Evolutionary conservation across 306 rosid genomes (phyloP).

Genomic region (Cicer pinnatifidum): DNA sequence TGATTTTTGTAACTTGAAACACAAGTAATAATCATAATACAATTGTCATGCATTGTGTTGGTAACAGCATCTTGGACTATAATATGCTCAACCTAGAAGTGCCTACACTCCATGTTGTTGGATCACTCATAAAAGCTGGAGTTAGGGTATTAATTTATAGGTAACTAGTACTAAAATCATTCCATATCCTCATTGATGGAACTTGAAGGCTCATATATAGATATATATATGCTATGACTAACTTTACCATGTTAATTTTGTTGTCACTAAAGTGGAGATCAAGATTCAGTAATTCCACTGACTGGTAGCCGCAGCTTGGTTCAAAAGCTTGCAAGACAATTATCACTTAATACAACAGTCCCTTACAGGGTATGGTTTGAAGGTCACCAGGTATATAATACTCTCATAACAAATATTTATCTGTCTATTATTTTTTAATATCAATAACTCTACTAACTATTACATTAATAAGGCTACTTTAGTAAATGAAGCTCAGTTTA

Average conservation of each 20-base stretch:
- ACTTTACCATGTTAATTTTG: constrained; percentile 2
- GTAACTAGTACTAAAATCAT: constrained; percentile 46
- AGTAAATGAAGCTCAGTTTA: too few species aligned
- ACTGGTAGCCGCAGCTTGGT: constrained; percentile 88
- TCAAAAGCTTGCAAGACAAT: constrained; percentile 69
- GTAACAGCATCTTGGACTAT: constrained; percentile 68
- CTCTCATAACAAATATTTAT: too few species aligned
- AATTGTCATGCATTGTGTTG: constrained; percentile 9
- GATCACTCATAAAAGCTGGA: constrained; percentile 73
- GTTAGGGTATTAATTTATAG: constrained; percentile 83
- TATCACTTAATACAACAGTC: constrained; percentile 68
- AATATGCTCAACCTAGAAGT: constrained; percentile 80
- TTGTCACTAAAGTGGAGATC: constrained; percentile 75
- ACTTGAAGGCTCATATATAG: not conserved
- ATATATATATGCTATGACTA: constrained; percentile 15
- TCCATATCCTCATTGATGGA: constrained; percentile 28
- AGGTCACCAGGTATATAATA: constrained; percentile 65
- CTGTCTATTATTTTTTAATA: not conserved
- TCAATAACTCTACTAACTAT: not conserved
- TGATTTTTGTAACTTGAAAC: constrained; percentile 18
- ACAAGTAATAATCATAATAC: not conserved
- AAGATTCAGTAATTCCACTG: constrained; percentile 94
- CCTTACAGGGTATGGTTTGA: constrained; percentile 94
- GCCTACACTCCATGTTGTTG: constrained; percentile 76
- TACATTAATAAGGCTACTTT: too few species aligned